Conservation (phyloP, 2,329 filamentous ascomycete genomes). For the Penicillium sp. region DNA sequence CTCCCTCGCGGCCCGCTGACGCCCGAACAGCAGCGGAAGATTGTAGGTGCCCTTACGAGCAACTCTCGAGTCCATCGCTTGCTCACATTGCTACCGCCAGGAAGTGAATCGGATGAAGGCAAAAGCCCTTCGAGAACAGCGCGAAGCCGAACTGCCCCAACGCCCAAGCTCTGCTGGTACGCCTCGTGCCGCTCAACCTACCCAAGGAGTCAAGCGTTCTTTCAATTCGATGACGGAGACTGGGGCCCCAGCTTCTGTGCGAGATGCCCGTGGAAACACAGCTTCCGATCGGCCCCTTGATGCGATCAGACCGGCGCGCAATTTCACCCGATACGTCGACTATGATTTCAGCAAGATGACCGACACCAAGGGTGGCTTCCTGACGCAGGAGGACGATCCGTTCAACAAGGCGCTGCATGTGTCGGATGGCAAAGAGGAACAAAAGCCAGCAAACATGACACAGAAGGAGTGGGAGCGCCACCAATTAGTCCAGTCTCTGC, state of each 20-base stretch:
- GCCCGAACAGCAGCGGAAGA: conserved; percentile 57
- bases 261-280: conserved; percentile 58
- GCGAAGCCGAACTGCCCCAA: conserved; percentile 57
- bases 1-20: conserved; percentile 50
- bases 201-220: conserved; percentile 67
- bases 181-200: conserved; percentile 40
- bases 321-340: conserved; percentile 91
- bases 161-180: conserved; percentile 30
- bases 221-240: conserved; percentile 58
- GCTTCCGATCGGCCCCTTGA: conserved; percentile 39
- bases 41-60: conserved; percentile 38
- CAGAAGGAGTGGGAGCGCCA: conserved; percentile 85
- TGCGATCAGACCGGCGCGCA: conserved; percentile 69
- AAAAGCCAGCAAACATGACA: conserved; percentile 83
- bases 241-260: conserved; percentile 55
- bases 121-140: conserved; percentile 75
- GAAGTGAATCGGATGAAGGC: conserved; percentile 84
- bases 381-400: conserved; percentile 87
- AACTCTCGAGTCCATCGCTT: not conserved
- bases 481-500: conserved; percentile 67
- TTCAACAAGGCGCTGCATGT: conserved; percentile 71
- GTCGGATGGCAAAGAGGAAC: conserved; percentile 49
- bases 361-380: conserved; percentile 93
- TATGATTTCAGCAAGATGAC: conserved; percentile 98
- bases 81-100: conserved; percentile 43